Percentiles rank a stretch among this genome's conserved stretches.
phyloP scores from a whole-genome alignment of 2,329 filamentous ascomycete species.

The Pyrenophora seminiperda region DNA sequence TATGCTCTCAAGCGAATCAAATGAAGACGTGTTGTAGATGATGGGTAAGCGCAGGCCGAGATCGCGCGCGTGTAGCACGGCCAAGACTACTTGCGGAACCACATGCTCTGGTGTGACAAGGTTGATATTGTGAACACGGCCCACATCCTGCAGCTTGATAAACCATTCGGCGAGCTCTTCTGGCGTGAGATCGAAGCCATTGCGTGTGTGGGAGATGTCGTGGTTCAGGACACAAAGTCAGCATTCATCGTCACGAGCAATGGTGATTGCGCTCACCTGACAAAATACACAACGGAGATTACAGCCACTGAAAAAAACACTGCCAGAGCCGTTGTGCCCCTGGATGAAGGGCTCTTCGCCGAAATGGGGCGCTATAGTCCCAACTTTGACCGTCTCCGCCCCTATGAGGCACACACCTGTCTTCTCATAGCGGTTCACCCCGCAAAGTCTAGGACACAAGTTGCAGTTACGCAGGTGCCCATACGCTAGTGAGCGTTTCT shows the following conservation, averaged over 20 bases:
- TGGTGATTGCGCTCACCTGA: conserved; percentile 10
- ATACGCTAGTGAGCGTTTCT: conserved; percentile 75
- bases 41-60: conserved; percentile 73
- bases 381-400: conserved; percentile 73
- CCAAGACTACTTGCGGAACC: conserved; percentile 78
- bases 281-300: conserved; percentile 70
- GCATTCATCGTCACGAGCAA: not conserved
- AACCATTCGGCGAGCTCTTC: conserved; percentile 83
- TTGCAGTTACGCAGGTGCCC: conserved; percentile 80
- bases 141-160: conserved; percentile 78
- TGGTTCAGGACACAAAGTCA: conserved; percentile 59
- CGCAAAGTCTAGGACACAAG: conserved; percentile 76
- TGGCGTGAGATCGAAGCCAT: conserved; percentile 77
- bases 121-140: conserved; percentile 89
- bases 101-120: conserved; percentile 86
- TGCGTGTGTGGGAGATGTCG: conserved; percentile 81
- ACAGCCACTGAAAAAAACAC: conserved; percentile 81
- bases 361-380: conserved; percentile 84
- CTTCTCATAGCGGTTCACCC: conserved; percentile 79
- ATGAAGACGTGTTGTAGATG: conserved; percentile 84
- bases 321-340: conserved; percentile 78
- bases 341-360: conserved; percentile 80
- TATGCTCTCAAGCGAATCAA: conserved; percentile 75
- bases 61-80: conserved; percentile 73
- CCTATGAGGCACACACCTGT: conserved; percentile 81